Evolutionary conservation across 192 early-diverging fungal genomes (phyloP).

Genomic region (Coemansia sp.): DNA sequence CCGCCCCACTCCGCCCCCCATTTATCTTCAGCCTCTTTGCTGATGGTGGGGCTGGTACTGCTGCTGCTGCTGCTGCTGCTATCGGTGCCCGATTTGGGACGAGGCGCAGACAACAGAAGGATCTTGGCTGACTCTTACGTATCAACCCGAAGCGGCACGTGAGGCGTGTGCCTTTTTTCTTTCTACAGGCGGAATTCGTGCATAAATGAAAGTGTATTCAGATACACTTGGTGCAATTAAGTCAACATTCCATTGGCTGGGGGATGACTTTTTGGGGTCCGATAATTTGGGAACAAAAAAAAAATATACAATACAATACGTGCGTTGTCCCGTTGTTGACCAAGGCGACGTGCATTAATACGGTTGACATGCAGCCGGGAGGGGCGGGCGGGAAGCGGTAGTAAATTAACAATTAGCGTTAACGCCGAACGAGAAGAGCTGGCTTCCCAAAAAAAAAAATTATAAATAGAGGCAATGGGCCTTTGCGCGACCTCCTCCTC

Average conservation of each 20-base stretch:
- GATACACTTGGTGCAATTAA: neutral
- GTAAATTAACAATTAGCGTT: neutral
- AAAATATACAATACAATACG: neutral
- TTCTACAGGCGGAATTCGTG: slow-evolving; percentile 4
- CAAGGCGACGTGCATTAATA: slow-evolving; percentile 2
- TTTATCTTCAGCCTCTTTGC: neutral
- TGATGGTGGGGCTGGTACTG: too few relatives aligned
- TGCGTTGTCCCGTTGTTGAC: neutral
- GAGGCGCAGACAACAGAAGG: neutral
- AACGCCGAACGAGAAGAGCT: neutral
- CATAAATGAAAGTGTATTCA: slow-evolving; percentile 6
- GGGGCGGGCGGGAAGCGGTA: neutral
- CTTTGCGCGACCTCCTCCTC: neutral
- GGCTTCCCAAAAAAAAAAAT: neutral
- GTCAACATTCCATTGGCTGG: neutral
- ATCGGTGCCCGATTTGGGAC: neutral
- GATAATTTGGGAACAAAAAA: neutral
- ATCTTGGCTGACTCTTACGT: neutral
- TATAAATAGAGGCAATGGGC: slow-evolving; percentile 1
- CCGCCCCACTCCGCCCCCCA: too few relatives aligned
- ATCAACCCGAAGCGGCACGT: neutral
- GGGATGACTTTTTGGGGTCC: slow-evolving; percentile 3
- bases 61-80: neutral
- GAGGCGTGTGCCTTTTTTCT: neutral
- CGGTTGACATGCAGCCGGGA: neutral